These are phyloP conservation scores for Gentiana dahurica DNA, from an alignment of 257 asterid genomes.

Conservation along the genomic window DNA sequence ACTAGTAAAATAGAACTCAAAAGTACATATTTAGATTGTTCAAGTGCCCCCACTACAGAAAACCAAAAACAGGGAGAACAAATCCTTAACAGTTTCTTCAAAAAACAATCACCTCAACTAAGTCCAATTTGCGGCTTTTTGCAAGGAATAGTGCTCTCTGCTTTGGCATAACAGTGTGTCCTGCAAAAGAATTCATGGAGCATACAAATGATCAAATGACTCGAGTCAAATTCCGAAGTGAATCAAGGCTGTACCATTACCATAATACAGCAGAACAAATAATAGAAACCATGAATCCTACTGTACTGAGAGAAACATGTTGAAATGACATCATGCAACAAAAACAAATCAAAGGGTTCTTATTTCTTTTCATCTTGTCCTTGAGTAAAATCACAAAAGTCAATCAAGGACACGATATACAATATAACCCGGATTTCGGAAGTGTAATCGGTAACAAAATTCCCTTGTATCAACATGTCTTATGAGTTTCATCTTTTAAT, in stretches of 20 bases:
- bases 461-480: not conserved
- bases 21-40: not conserved
- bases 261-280: too few species aligned
- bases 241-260: too few species aligned
- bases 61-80: not conserved
- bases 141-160: conserved; percentile 55
- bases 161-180: conserved; percentile 42
- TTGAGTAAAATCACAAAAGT: not conserved
- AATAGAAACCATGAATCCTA: too few species aligned
- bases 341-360: too few species aligned
- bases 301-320: too few species aligned
- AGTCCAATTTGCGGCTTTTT: conserved; percentile 46
- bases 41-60: not conserved
- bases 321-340: too few species aligned
- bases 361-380: too few species aligned
- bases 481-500: not conserved
- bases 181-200: conserved; percentile 21
- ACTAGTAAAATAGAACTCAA: not conserved
- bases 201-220: too few species aligned
- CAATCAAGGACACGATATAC: not conserved
- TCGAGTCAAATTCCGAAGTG: too few species aligned
- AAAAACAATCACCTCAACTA: conserved; percentile 61
- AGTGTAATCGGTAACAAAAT: not conserved
- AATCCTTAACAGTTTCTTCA: too few species aligned
- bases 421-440: not conserved